Evolutionary conservation across 148 eudicot species (phyloP).

Genomic region (Persicaria tinctoria): DNA sequence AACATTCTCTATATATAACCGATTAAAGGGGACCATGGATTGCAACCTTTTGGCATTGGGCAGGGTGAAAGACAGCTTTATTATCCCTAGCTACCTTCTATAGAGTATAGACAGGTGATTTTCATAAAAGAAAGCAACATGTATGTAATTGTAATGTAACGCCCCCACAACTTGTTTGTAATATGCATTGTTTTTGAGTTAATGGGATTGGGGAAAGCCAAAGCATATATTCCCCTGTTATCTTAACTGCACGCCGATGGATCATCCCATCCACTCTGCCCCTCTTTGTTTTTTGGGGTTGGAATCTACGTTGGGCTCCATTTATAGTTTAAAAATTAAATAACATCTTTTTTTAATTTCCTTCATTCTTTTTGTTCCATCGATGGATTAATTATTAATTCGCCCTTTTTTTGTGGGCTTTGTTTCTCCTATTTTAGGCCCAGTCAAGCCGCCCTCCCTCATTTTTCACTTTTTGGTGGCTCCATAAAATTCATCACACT

Average conservation of each 20-base stretch:
- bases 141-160: too few species aligned
- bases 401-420: background rate
- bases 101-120: too few species aligned
- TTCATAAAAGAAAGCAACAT: too few species aligned
- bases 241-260: too few species aligned
- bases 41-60: background rate
- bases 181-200: slow-evolving; percentile 1
- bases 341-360: background rate
- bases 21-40: background rate
- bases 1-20: too few species aligned
- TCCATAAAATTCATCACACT: background rate
- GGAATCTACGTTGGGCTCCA: background rate
- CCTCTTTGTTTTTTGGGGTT: background rate
- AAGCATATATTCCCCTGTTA: background rate
- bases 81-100: too few species aligned
- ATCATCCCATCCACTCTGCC: too few species aligned
- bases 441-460: background rate
- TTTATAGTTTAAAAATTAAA: background rate
- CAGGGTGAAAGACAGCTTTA: background rate
- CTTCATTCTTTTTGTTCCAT: background rate
- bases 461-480: slow-evolving; percentile 10
- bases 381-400: background rate
- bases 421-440: background rate
- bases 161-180: background rate
- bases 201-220: slow-evolving; percentile 7